These are phyloP conservation scores for Xylaria palmicola DNA, from an alignment of 495 filamentous ascomycete species.

Conservation along the genomic window DNA sequence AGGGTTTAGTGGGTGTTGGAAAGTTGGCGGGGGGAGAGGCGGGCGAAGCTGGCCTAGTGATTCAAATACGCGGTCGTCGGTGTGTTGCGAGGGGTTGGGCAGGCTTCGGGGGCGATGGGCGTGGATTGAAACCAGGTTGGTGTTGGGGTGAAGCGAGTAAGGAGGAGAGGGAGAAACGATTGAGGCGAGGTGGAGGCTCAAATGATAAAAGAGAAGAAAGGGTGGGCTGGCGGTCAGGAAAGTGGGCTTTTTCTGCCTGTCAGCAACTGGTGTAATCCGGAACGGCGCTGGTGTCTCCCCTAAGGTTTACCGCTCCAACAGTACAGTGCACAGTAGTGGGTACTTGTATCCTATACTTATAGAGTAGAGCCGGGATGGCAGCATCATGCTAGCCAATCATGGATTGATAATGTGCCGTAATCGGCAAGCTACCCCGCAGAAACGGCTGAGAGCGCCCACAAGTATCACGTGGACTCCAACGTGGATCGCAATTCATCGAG, in stretches of 20 bases:
- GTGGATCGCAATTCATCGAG: too few relatives aligned
- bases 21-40: background rate
- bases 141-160: background rate
- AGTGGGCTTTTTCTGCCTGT: background rate
- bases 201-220: background rate
- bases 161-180: background rate
- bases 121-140: background rate
- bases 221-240: constrained; percentile 8
- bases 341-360: background rate
- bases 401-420: too few relatives aligned
- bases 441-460: too few relatives aligned
- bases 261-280: background rate
- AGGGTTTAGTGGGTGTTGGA: background rate
- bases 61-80: too few relatives aligned
- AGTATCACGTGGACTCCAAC: too few relatives aligned
- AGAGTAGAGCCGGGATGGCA: too few relatives aligned
- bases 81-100: too few relatives aligned
- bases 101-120: too few relatives aligned
- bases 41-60: background rate
- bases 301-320: too few relatives aligned
- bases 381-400: too few relatives aligned
- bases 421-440: too few relatives aligned
- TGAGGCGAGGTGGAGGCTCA: constrained; percentile 8
- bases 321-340: background rate
- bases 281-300: background rate